Percentiles rank a stretch among this genome's conserved stretches.
Conservation (phyloP, 176 grass and related monocot genomes). For the Eragrostis curvula region DNA sequence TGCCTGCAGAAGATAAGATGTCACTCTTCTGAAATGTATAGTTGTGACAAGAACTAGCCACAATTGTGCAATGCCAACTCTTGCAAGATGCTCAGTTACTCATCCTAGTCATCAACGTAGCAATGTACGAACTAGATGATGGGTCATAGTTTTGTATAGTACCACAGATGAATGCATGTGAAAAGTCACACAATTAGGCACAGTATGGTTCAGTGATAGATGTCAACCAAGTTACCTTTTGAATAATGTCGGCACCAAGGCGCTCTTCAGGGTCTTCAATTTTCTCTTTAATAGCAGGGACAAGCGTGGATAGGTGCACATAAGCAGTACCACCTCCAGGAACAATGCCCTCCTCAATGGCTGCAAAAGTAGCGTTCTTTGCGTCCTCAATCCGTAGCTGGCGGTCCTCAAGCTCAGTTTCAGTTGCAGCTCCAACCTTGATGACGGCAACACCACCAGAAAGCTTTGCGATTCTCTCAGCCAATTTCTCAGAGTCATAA, state of each 20-base stretch:
- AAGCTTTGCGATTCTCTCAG: conserved; percentile 66
- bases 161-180: not conserved
- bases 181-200: not conserved
- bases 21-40: not conserved
- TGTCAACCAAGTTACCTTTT: conserved; percentile 48
- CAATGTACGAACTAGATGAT: not conserved
- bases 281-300: conserved; percentile 52
- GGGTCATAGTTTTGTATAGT: not conserved
- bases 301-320: conserved; percentile 58
- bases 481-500: conserved; percentile 61
- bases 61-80: not conserved
- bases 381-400: conserved; percentile 67
- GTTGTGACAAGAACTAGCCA: not conserved
- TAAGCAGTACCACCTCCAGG: conserved; percentile 62
- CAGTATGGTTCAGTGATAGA: not conserved
- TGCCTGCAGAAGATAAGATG: conserved; percentile 39
- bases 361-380: conserved; percentile 61
- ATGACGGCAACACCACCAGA: conserved; percentile 74
- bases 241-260: conserved; percentile 66
- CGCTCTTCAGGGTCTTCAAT: conserved; percentile 63
- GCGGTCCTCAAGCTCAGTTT: conserved; percentile 68
- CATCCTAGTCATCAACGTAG: not conserved
- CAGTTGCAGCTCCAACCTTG: conserved; percentile 71
- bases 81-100: not conserved
- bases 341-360: conserved; percentile 74